These are phyloP conservation scores for Pyronema domesticum DNA, from an alignment of 495 filamentous ascomycete species.

Conservation along the genomic window DNA sequence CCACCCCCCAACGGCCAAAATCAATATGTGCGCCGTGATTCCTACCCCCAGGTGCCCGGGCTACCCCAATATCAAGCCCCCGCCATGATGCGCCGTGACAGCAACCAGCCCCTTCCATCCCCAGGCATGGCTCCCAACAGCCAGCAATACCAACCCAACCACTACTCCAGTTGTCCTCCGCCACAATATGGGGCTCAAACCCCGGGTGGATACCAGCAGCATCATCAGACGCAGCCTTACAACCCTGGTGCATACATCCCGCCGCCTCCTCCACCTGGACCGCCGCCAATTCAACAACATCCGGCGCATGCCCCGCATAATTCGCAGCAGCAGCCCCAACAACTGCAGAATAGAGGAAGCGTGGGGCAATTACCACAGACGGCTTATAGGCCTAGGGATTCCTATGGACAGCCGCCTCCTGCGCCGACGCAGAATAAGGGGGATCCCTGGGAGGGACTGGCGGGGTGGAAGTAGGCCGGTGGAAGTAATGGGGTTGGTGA, in stretches of 20 bases:
- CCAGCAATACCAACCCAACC: constrained; percentile 27
- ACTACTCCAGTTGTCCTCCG: constrained; percentile 15
- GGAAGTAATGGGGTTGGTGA: too few species aligned
- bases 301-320: too few species aligned
- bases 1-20: constrained; percentile 10
- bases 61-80: background rate
- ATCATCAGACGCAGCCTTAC: constrained; percentile 21
- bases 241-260: constrained; percentile 75
- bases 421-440: background rate
- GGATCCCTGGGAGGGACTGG: constrained; percentile 4
- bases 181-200: constrained; percentile 17
- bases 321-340: constrained; percentile 35
- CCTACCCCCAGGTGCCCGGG: constrained; percentile 19
- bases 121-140: constrained; percentile 23
- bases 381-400: constrained; percentile 10
- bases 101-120: constrained; percentile 33
- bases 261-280: constrained; percentile 73
- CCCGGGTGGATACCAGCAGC: constrained; percentile 2
- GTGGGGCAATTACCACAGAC: constrained; percentile 17
- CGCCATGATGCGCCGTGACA: constrained; percentile 27
- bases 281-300: constrained; percentile 34
- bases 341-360: constrained; percentile 13
- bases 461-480: constrained; percentile 4
- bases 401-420: background rate
- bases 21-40: constrained; percentile 11